phyloP scores from a whole-genome alignment of 164 flowering plant genomes.

The Liquidambar formosana region DNA sequence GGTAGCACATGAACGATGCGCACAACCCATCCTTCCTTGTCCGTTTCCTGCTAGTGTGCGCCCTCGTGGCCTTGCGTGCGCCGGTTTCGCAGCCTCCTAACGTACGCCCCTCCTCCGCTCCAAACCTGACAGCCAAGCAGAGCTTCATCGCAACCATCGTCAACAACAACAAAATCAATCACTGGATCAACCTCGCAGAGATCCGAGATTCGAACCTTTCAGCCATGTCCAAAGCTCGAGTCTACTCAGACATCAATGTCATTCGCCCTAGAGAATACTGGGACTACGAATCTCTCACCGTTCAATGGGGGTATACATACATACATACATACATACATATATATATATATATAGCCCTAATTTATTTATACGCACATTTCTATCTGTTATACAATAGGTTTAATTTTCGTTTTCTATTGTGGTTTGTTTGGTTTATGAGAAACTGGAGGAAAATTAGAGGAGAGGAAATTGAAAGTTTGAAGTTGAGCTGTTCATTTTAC shows the following conservation, averaged over 20 bases:
- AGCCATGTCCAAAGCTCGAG: constrained; percentile 59
- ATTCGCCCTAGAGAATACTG: constrained; percentile 65
- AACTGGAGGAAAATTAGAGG: too few relatives aligned
- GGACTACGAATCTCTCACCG: constrained; percentile 67
- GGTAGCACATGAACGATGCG: constrained; percentile 20
- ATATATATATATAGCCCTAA: too few relatives aligned
- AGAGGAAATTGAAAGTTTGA: too few relatives aligned
- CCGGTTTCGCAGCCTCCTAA: constrained; percentile 39
- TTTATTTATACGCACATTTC: too few relatives aligned
- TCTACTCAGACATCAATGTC: constrained; percentile 58
- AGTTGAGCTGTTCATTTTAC: too few relatives aligned
- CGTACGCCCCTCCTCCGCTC: constrained; percentile 20
- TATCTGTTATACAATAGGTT: not conserved
- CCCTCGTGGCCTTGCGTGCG: constrained; percentile 37
- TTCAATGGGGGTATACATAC: constrained; percentile 67
- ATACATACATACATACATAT: too few relatives aligned
- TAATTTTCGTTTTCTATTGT: not conserved
- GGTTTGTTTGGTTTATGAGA: not conserved
- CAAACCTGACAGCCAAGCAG: not conserved
- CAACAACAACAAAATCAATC: not conserved
- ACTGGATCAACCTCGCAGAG: constrained; percentile 3
- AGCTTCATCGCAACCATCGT: not conserved
- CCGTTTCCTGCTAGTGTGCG: constrained; percentile 35
- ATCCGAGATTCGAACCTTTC: constrained; percentile 12
- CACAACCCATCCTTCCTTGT: constrained; percentile 9